phyloP scores from a whole-genome alignment of 2,329 filamentous ascomycete genomes.

The Aureobasidium sp. region DNA sequence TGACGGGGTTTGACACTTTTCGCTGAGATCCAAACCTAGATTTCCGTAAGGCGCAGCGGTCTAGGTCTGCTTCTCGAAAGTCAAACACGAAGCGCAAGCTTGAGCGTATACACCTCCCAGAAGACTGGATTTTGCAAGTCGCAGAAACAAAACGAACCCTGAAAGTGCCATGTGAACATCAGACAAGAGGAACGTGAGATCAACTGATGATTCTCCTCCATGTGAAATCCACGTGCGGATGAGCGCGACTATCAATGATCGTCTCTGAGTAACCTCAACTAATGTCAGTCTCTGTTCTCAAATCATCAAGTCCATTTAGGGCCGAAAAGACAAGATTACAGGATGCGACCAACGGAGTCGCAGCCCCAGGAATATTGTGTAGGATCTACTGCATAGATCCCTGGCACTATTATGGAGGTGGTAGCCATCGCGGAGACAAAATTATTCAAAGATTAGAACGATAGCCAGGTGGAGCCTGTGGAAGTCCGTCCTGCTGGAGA shows the following conservation, averaged over 20 bases:
- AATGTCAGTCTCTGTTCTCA: neutral
- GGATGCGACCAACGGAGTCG: neutral
- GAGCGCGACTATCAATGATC: slow-evolving; percentile 1
- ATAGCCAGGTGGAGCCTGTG: neutral
- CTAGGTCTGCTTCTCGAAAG: neutral
- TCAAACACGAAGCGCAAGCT: neutral
- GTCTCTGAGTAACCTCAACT: neutral
- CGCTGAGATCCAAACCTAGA: neutral
- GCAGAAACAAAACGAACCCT: neutral
- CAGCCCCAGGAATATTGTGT: neutral
- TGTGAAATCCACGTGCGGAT: slow-evolving; percentile 3
- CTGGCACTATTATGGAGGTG: no score
- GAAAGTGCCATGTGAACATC: neutral
- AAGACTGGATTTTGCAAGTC: no score
- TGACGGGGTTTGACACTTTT: neutral
- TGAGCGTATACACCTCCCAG: neutral
- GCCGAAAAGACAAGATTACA: neutral
- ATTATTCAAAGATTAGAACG: no score
- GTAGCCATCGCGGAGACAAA: no score
- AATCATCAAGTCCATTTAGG: neutral
- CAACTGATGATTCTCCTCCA: slow-evolving; percentile 8
- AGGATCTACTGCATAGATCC: neutral
- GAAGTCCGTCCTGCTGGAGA: neutral
- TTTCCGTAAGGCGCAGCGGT: neutral
- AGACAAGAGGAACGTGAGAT: slow-evolving; percentile 1